Conservation (phyloP, 2,329 filamentous ascomycete genomes). For the Aureobasidium sp. region DNA sequence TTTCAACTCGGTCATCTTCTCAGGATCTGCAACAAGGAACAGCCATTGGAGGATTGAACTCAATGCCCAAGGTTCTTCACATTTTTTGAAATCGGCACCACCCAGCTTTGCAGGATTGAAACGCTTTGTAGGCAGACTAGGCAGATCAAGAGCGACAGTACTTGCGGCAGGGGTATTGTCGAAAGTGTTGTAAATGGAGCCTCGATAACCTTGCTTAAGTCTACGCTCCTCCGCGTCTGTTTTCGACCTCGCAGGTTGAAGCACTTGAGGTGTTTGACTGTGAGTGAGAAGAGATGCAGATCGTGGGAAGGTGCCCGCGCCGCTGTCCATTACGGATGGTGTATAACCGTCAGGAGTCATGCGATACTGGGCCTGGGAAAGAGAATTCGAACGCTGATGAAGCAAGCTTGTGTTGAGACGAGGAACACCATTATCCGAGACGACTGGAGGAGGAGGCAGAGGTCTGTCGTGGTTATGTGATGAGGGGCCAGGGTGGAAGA, state of each 20-base stretch:
- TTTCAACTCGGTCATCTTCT: constrained; percentile 82
- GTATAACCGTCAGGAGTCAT: constrained; percentile 8
- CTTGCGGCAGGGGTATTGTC: constrained; percentile 29
- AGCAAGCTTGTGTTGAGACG: constrained; percentile 26
- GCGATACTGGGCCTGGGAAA: constrained; percentile 12
- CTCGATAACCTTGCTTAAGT: constrained; percentile 42
- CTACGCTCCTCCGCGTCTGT: constrained; percentile 75
- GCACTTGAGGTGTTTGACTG: constrained; percentile 67
- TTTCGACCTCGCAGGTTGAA: constrained; percentile 81
- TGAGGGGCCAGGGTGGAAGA: constrained; percentile 66
- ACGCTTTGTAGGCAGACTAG: constrained; percentile 70
- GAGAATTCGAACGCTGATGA: constrained; percentile 5
- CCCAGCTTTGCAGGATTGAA: constrained; percentile 85
- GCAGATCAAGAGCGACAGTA: constrained; percentile 66
- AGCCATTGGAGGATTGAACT: constrained; percentile 84
- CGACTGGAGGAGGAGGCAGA: constrained; percentile 51
- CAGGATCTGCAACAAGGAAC: constrained; percentile 62
- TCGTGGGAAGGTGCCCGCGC: constrained; percentile 41
- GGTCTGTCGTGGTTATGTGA: constrained; percentile 52
- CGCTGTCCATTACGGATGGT: constrained; percentile 4
- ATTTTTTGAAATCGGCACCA: constrained; percentile 72
- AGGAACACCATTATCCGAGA: constrained; percentile 41
- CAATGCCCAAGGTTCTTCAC: constrained; percentile 84
- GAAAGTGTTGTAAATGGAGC: constrained; percentile 37
- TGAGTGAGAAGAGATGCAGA: constrained; percentile 79